Base-by-base conservation (phyloP, 2,329 filamentous ascomycete species). In the Biscogniauxia marginata region DNA sequence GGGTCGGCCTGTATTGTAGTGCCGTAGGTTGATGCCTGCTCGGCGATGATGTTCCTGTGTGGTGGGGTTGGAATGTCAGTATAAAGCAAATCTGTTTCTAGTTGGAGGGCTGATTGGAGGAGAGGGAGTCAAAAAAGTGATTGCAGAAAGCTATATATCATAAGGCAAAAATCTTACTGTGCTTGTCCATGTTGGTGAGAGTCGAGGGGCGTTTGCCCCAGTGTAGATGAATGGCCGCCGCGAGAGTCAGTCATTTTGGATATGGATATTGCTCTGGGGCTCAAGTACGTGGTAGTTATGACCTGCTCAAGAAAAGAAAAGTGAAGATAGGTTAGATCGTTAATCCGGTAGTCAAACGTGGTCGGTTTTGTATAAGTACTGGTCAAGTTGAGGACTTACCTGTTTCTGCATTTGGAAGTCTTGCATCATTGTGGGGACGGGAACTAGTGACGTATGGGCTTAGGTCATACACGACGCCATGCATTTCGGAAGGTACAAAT, bases 1-100 rank as follows among this genome's bases (percentile, higher is more conserved):
- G 57, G 25, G 19, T 67, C 65, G 9, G 59, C 39, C 23, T 65
- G 62, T 7, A 62, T 53, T 7, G 58, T 59, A 18, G 49, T 61
- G 25, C 55, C 56, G 46, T 53, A 47, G 22, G 52, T 62, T 20
- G 60, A 53, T 21, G 61, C 55, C 20, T 63, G 59, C 54, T 70
- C 64, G 55, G 60, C 63, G 45, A 65, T 21, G 34, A 66, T 63
- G 55, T 61, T 64, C 22, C 66, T 70, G 30, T 49, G 22, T 23
- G 3, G 16, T 4, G 21, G 47, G 16, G 20, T 13, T 8, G 11
- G 11, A 6, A 23, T 18, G 5, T n/a, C 8, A 20, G 4, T 16
- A 13, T 24, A 20, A n/a, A 13, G n/a, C 25, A 34, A 9, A 45
- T 58, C 9, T 57, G 49, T 45, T 13, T 52, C 49, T 9, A 6